Conservation (phyloP, 805 yeast species). For the Yarrowia sp. region DNA sequence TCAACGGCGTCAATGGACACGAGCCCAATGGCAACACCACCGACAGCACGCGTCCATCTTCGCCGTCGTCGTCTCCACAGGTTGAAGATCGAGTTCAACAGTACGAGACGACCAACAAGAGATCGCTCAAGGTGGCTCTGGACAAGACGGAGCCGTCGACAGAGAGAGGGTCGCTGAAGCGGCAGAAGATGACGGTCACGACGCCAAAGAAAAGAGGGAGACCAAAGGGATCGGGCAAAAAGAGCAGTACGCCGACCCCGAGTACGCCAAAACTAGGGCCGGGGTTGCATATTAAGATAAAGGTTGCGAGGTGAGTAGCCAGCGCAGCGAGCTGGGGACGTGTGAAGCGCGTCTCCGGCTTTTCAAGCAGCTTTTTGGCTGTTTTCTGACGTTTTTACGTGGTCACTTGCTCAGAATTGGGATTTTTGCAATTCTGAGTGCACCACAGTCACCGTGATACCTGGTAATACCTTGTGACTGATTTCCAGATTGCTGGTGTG, state of each 20-base stretch:
- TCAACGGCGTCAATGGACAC: conserved; percentile 9
- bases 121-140: conserved; percentile 14
- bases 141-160: conserved; percentile 14
- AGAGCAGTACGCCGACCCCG: conserved; percentile 3
- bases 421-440: no score
- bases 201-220: conserved; percentile 8
- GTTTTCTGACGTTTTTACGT: no score
- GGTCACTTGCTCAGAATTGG: no score
- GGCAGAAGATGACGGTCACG: conserved; percentile 13
- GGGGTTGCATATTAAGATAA: conserved; percentile 1
- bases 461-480: no score
- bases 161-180: conserved; percentile 28
- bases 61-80: conserved; percentile 11
- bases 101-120: conserved; percentile 5
- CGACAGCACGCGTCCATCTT: conserved; percentile 24
- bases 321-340: background rate
- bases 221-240: conserved; percentile 1
- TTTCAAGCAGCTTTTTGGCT: no score
- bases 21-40: conserved; percentile 15
- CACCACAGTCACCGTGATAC: no score
- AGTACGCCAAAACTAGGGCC: background rate
- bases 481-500: no score
- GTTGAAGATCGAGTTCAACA: conserved; percentile 17
- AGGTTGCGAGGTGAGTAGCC: conserved; percentile 28
- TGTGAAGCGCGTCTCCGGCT: no score